A percentile compares a stretch with the other conserved stretches of the same genome.
Conservation (phyloP, 495 filamentous ascomycete genomes). For the Penicillium daleae region DNA sequence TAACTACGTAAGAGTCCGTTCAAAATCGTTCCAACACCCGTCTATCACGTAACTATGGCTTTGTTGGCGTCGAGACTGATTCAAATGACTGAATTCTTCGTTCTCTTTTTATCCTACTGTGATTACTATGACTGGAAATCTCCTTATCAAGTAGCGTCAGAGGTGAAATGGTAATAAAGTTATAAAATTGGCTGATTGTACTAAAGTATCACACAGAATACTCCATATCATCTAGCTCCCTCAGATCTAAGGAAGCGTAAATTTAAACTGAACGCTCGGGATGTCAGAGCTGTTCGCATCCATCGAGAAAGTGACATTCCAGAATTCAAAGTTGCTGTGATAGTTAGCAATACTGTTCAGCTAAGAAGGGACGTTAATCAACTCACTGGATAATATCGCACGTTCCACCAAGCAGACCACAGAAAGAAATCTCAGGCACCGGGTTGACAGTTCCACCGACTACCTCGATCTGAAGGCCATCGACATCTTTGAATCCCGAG, state of each 20-base stretch:
- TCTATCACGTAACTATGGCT: too few species aligned
- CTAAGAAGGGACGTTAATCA: not conserved
- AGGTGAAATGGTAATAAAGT: not conserved
- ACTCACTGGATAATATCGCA: slow-evolving; percentile 8
- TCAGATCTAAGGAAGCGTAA: not conserved
- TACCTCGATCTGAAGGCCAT: slow-evolving; percentile 4
- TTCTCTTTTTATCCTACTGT: too few species aligned
- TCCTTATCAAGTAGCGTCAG: too few species aligned
- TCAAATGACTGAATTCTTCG: too few species aligned
- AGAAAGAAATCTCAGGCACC: slow-evolving; percentile 5
- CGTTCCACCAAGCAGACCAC: not conserved
- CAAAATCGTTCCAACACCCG: too few species aligned
- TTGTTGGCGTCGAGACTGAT: too few species aligned
- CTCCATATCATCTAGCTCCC: not conserved
- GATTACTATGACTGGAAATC: too few species aligned
- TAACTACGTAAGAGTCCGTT: too few species aligned
- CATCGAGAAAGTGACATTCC: slow-evolving; percentile 6
- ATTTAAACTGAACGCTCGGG: slow-evolving; percentile 3
- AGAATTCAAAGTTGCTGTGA: slow-evolving; percentile 1
- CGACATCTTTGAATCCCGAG: not conserved
- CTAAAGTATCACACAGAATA: not conserved
- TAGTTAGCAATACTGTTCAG: not conserved
- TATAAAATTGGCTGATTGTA: not conserved
- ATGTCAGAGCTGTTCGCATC: not conserved
- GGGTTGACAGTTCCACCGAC: slow-evolving; percentile 6